Base-by-base conservation (phyloP, 768 basidiomycete genomes). In the Tylopilus subfusipes region DNA sequence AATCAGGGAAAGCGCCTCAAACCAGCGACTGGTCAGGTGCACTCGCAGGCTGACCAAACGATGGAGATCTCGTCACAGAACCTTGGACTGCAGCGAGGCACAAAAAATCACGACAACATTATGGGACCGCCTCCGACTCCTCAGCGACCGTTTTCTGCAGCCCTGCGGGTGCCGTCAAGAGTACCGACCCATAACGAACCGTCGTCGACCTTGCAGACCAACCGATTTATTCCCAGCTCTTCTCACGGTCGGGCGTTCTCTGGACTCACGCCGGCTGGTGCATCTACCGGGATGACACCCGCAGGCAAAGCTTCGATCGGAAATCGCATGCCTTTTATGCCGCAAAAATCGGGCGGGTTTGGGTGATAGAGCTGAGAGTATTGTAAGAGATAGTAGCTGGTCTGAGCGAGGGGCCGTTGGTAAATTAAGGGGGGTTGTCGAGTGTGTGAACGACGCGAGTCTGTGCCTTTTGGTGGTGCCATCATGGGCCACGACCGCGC, bases 71-170 rank as follows among this genome's bases (percentile, higher is more conserved):
- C 58, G 21, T 19, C 50, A 36, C 53, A 51, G 6, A 57, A 48
- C 25, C 48, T 34, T 45, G 39, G 59, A 58, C 46, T 62, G 56
- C 60, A 60, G 21, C 53, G 63, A 60, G 55, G 67, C 62, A 47
- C 66, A 57, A 42, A 68, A 53, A 33, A 62, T 54, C 48, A 52
- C 31, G 57, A 58, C 40, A 45, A 9, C 40, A 45, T 11, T 54
- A 83, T 84, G 81, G 79, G 76, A 19, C 82, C 82, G 5, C 82
- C 82, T 2, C 75, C 78, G 13, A 76, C 78, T 19, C 83, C 82
- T 34, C 78, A 74, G 54, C 67, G 62, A 43, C 63, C 66, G 33
- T 59, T 62, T 54, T 69, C 60, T 45, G 57, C 45, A 45, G 61
- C 54, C 49, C 51, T 58, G 38, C 63, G 54, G 59, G 73, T 57